Evolutionary conservation across 2,329 filamentous ascomycete species (phyloP).

Genomic region (Aphanoascus verrucosus): DNA sequence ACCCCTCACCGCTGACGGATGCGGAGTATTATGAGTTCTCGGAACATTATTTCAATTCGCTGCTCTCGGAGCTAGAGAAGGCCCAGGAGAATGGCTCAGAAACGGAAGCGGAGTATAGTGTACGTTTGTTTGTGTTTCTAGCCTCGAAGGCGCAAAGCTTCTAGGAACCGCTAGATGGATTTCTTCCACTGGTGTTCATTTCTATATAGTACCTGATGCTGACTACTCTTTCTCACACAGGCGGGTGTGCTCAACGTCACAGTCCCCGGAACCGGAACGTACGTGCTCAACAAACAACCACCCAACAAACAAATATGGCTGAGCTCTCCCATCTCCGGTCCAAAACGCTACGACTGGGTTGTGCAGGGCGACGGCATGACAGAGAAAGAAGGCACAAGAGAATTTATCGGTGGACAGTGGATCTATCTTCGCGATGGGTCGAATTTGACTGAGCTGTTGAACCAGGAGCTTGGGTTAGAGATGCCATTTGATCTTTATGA

Average conservation of each 20-base stretch:
- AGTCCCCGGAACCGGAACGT: constrained; percentile 61
- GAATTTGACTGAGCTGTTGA: constrained; percentile 60
- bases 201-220: not conserved
- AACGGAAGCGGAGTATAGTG: constrained; percentile 80
- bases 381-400: constrained; percentile 62
- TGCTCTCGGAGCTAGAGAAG: constrained; percentile 55
- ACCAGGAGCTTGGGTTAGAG: constrained; percentile 63
- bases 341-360: constrained; percentile 91
- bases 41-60: constrained; percentile 59
- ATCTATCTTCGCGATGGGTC: constrained; percentile 77
- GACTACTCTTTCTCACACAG: constrained; percentile 37
- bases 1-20: constrained; percentile 56
- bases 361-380: constrained; percentile 57
- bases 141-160: not conserved
- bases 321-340: constrained; percentile 78
- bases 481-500: constrained; percentile 36
- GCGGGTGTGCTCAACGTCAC: constrained; percentile 73
- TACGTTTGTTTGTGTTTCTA: constrained; percentile 40
- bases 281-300: constrained; percentile 96
- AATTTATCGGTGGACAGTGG: constrained; percentile 56
- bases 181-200: too few species aligned
- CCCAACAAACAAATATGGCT: constrained; percentile 98
- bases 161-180: too few species aligned
- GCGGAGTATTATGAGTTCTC: constrained; percentile 66
- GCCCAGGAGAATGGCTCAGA: constrained; percentile 61